These are phyloP conservation scores for Scheffersomyces coipomensis DNA, from an alignment of 805 yeast species.

Conservation along the genomic window DNA sequence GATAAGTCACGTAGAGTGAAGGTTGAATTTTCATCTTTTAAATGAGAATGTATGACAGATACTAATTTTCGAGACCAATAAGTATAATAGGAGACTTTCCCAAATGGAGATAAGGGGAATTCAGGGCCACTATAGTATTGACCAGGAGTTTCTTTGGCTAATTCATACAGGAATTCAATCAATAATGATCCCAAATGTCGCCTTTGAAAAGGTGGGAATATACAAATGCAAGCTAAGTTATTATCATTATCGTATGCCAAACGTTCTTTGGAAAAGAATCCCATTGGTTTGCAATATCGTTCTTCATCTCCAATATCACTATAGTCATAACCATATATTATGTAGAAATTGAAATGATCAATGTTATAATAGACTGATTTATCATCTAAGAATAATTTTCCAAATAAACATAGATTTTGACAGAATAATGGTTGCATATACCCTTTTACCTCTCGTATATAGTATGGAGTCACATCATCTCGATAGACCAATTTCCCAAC, in stretches of 20 bases:
- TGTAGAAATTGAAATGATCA: constrained; percentile 77
- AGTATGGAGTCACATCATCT: constrained; percentile 43
- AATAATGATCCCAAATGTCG: constrained; percentile 73
- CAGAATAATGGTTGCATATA: constrained; percentile 62
- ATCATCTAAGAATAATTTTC: constrained; percentile 84
- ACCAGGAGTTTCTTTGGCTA: constrained; percentile 57
- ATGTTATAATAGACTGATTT: constrained; percentile 83
- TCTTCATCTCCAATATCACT: constrained; percentile 7
- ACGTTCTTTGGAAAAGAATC: constrained; percentile 87
- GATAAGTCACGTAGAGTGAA: constrained; percentile 49
- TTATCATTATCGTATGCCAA: constrained; percentile 72
- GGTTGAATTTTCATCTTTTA: neutral
- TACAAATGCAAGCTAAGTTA: constrained; percentile 86
- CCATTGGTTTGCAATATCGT: constrained; percentile 57
- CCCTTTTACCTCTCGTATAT: constrained; percentile 71
- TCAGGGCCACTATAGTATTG: constrained; percentile 84
- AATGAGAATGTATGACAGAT: constrained; percentile 11
- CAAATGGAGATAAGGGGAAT: constrained; percentile 82
- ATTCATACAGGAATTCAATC: constrained; percentile 78
- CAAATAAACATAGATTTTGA: constrained; percentile 80
- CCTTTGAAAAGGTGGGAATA: constrained; percentile 90
- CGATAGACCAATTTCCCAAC: constrained; percentile 71
- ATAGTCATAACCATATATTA: constrained; percentile 55
- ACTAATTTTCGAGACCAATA: constrained; percentile 66
- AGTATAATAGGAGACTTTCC: constrained; percentile 64